A percentile compares a stretch with the other conserved stretches of the same genome.
phyloP scores from a whole-genome alignment of 2,329 filamentous ascomycete species.

The Microthyrium microscopicum region DNA sequence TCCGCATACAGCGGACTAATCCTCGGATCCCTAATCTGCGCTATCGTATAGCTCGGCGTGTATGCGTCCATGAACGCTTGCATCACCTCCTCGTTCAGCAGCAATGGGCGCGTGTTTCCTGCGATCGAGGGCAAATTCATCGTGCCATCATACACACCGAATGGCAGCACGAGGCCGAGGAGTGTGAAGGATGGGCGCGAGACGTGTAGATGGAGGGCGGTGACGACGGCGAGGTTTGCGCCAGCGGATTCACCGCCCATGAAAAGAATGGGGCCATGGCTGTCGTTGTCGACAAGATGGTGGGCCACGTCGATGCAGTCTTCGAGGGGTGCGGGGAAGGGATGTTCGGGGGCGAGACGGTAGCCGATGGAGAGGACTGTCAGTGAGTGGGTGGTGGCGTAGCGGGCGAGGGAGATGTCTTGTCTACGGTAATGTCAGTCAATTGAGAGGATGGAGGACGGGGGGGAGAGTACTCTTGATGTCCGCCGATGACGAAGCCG shows the following conservation, averaged over 20 bases:
- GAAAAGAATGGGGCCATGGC: slow-evolving; percentile 23
- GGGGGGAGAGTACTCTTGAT: too few relatives aligned
- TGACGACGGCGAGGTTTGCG: slow-evolving; percentile 31
- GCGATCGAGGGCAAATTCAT: slow-evolving; percentile 25
- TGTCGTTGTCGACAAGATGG: slow-evolving; percentile 33
- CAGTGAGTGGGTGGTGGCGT: slow-evolving; percentile 15
- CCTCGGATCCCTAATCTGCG: slow-evolving; percentile 26
- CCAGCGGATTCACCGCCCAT: slow-evolving; percentile 29
- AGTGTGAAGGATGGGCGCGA: slow-evolving; percentile 24
- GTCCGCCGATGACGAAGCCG: too few relatives aligned
- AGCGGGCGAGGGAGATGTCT: background rate
- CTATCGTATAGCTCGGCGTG: slow-evolving; percentile 24
- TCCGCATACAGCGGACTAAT: slow-evolving; percentile 36
- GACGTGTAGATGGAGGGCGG: slow-evolving; percentile 31
- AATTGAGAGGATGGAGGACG: too few relatives aligned
- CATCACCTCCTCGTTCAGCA: slow-evolving; percentile 32
- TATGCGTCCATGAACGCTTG: slow-evolving; percentile 29
- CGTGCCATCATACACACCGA: slow-evolving; percentile 34
- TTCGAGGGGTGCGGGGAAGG: slow-evolving; percentile 36
- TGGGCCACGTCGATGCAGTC: slow-evolving; percentile 42
- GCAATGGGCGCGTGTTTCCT: slow-evolving; percentile 23
- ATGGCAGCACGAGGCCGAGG: slow-evolving; percentile 37
- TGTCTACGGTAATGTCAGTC: too few relatives aligned
- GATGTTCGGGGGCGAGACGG: slow-evolving; percentile 41
- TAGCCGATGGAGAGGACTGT: slow-evolving; percentile 41